These are phyloP conservation scores for Hysterangium stoloniferum DNA, from an alignment of 768 basidiomycete genomes.

Conservation along the genomic window DNA sequence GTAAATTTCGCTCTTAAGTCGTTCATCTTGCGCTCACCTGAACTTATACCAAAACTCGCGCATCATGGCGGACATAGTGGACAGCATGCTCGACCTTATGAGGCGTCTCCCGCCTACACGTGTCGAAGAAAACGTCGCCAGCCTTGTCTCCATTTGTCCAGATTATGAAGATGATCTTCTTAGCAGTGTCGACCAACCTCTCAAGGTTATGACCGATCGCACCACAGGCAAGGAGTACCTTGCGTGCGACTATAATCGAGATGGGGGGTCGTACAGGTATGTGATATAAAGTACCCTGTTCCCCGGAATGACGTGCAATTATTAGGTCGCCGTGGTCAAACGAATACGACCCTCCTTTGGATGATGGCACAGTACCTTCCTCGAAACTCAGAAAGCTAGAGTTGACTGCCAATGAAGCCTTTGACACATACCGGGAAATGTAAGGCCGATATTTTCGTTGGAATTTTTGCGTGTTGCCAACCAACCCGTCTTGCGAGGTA, in stretches of 20 bases:
- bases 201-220: slow-evolving; percentile 73
- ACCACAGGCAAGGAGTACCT: slow-evolving; percentile 85
- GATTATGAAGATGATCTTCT: slow-evolving; percentile 94
- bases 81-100: slow-evolving; percentile 93
- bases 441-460: slow-evolving; percentile 25
- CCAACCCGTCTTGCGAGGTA: slow-evolving; percentile 23
- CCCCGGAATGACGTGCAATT: slow-evolving; percentile 8
- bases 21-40: not conserved
- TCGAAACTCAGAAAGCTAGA: slow-evolving; percentile 85
- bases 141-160: slow-evolving; percentile 76
- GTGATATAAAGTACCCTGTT: slow-evolving; percentile 20
- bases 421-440: slow-evolving; percentile 97
- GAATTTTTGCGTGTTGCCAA: not conserved
- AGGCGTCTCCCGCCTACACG: slow-evolving; percentile 89
- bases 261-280: slow-evolving; percentile 85
- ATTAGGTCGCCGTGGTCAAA: slow-evolving; percentile 97
- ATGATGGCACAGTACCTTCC: slow-evolving; percentile 84
- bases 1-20: not conserved
- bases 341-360: slow-evolving; percentile 83
- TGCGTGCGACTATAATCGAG: slow-evolving; percentile 88
- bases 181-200: slow-evolving; percentile 90
- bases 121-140: slow-evolving; percentile 79
- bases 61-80: slow-evolving; percentile 68
- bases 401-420: slow-evolving; percentile 89
- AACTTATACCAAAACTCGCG: not conserved